A percentile compares a stretch with the other conserved stretches of the same genome.
These are phyloP conservation scores for Wallacemonas sp. DNA, from an alignment of 208 protist species.

Conservation along the genomic window DNA sequence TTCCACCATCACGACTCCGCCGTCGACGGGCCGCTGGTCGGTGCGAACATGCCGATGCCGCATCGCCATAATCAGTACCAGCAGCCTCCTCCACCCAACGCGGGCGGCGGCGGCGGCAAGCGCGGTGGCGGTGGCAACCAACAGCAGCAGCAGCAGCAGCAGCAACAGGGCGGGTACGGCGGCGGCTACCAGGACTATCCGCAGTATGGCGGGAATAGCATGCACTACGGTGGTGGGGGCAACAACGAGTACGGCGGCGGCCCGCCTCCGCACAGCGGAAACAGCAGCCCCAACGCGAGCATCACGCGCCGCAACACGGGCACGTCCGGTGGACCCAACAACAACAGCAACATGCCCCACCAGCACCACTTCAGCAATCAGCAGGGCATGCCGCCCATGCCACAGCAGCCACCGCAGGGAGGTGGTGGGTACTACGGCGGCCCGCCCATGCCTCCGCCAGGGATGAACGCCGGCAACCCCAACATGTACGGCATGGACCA, in stretches of 20 bases:
- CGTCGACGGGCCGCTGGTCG: not conserved
- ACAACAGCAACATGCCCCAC: conserved; percentile 19
- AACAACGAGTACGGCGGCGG: conserved; percentile 27
- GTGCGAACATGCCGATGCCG: not conserved
- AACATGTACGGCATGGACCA: conserved; percentile 14
- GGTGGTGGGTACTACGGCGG: conserved; percentile 9
- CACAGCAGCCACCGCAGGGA: conserved; percentile 1
- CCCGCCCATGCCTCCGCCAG: not conserved
- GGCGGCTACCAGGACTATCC: conserved; percentile 14
- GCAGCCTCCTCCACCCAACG: not conserved
- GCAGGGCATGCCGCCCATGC: not conserved
- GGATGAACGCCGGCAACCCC: not conserved
- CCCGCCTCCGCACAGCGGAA: conserved; percentile 21
- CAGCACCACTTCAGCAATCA: conserved; percentile 15
- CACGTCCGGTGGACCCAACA: conserved; percentile 26
- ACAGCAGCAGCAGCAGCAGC: conserved; percentile 25
- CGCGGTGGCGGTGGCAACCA: conserved; percentile 32
- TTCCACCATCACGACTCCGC: conserved; percentile 12
- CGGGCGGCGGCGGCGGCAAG: conserved; percentile 16
- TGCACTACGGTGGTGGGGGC: conserved; percentile 21
- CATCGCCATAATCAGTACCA: conserved; percentile 10
- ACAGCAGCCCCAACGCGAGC: conserved; percentile 21
- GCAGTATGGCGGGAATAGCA: not conserved
- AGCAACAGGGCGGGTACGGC: conserved; percentile 31
- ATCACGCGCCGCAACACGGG: conserved; percentile 23